Evolutionary conservation across 2,329 filamentous ascomycete species (phyloP).

Genomic region (Rosellinia necatrix): DNA sequence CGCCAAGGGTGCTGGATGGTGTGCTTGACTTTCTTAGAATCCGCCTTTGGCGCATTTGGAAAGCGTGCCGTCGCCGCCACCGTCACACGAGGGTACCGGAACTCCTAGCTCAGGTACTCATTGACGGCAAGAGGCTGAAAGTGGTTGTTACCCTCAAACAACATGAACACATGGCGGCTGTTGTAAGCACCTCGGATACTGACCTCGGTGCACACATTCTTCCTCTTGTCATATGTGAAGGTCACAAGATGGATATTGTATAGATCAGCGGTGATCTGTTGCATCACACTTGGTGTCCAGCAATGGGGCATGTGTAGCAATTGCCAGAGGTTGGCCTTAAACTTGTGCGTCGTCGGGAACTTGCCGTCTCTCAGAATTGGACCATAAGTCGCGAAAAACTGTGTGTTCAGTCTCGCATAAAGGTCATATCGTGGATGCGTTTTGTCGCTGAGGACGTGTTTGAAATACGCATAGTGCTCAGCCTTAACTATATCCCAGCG

Average conservation of each 20-base stretch:
- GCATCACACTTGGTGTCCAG: constrained; percentile 38
- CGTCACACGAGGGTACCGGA: constrained; percentile 41
- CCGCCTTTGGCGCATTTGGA: constrained; percentile 28
- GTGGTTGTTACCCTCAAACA: constrained; percentile 34
- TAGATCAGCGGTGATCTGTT: constrained; percentile 42
- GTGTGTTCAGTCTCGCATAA: constrained; percentile 35
- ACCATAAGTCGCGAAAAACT: constrained; percentile 24
- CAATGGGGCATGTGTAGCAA: constrained; percentile 37
- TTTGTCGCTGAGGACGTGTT: constrained; percentile 33
- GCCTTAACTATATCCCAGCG: constrained; percentile 42
- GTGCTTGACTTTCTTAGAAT: constrained; percentile 13
- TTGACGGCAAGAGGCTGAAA: constrained; percentile 43
- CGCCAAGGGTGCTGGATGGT: constrained; percentile 34
- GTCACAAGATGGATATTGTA: constrained; percentile 42
- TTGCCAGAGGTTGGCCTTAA: constrained; percentile 41
- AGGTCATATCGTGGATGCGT: constrained; percentile 37
- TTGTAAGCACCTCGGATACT: constrained; percentile 41
- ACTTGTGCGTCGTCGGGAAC: background rate
- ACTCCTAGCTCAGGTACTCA: constrained; percentile 40
- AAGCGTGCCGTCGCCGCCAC: constrained; percentile 31
- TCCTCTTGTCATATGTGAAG: constrained; percentile 32
- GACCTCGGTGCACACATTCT: constrained; percentile 33
- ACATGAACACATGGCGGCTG: constrained; percentile 41
- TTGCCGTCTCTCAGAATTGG: background rate
- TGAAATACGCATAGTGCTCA: constrained; percentile 40